Evolutionary conservation across 2,329 filamentous ascomycete genomes (phyloP).

Genomic region (Hypoxylon sp.): DNA sequence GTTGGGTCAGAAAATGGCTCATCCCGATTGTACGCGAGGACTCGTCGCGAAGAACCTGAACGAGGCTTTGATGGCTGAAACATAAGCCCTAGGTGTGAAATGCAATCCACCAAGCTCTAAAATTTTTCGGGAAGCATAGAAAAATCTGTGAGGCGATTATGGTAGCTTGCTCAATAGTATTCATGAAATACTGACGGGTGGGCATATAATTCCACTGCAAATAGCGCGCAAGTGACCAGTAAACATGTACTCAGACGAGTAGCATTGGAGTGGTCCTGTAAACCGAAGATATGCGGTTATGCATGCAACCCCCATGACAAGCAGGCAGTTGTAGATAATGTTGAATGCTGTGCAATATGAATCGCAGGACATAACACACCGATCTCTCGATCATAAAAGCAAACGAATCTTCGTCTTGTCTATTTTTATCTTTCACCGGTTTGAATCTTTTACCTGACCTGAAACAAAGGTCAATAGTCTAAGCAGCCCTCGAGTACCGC

Average conservation of each 20-base stretch:
- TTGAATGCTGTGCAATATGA: conserved; percentile 10
- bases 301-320: conserved; percentile 27
- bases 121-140: not conserved
- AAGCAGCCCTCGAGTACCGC: conserved; percentile 10
- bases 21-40: conserved; percentile 39
- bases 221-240: not conserved
- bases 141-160: not conserved
- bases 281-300: conserved; percentile 31
- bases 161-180: not conserved
- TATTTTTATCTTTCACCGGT: conserved; percentile 30
- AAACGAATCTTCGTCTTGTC: conserved; percentile 30
- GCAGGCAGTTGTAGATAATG: conserved; percentile 22
- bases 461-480: conserved; percentile 13
- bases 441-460: conserved; percentile 10
- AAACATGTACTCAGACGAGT: not conserved
- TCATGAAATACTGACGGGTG: not conserved
- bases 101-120: not conserved
- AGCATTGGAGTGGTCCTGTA: conserved; percentile 2
- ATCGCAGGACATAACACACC: conserved; percentile 13
- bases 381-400: conserved; percentile 23
- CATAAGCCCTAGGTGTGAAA: not conserved
- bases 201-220: not conserved
- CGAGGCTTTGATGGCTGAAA: conserved; percentile 1
- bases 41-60: not conserved
- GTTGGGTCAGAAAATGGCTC: conserved; percentile 35